Evolutionary conservation across 2,329 filamentous ascomycete genomes (phyloP).

Genomic region (Scolecobasidium constrictum): DNA sequence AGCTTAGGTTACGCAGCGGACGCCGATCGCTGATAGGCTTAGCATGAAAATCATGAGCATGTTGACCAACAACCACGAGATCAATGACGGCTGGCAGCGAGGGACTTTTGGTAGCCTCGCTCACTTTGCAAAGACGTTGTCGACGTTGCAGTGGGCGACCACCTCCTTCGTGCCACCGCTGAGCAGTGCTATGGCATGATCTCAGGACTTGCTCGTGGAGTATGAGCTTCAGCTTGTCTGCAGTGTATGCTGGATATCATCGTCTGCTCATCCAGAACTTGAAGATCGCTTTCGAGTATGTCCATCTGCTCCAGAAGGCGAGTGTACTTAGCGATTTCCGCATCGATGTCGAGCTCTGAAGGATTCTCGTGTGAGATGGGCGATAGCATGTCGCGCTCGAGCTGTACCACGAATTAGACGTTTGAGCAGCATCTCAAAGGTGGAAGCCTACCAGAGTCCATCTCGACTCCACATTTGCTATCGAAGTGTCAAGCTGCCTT

Average conservation of each 20-base stretch:
- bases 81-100: no score
- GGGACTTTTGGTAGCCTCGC: no score
- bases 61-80: no score
- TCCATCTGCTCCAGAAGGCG: background rate
- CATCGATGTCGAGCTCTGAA: background rate
- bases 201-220: background rate
- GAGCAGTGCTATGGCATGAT: no score
- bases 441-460: background rate
- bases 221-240: background rate
- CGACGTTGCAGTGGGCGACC: no score
- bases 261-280: background rate
- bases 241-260: background rate
- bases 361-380: background rate
- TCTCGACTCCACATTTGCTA: background rate
- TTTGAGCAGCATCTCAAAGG: background rate
- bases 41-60: no score
- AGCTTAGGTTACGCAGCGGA: no score
- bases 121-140: no score
- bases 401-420: background rate
- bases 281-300: background rate
- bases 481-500: background rate
- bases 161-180: no score
- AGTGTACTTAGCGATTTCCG: conserved; percentile 1
- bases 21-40: no score
- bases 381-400: background rate